Evolutionary conservation across 768 basidiomycete species (phyloP).

Genomic region (Rhodocollybia butyracea): DNA sequence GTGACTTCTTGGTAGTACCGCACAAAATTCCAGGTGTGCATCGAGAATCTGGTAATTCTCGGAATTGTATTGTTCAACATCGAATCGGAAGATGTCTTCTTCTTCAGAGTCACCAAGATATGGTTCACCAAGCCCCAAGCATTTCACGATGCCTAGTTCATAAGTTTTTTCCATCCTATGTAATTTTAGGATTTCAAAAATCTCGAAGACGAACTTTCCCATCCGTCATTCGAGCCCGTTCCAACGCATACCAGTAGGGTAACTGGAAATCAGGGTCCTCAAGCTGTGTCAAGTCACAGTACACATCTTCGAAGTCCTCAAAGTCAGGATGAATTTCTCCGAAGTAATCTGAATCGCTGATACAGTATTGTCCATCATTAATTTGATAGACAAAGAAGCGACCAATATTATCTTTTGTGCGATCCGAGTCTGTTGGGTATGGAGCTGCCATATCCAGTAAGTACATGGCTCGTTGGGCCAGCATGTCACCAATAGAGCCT

Average conservation of each 20-base stretch:
- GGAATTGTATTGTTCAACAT: neutral
- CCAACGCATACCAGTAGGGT: conserved; percentile 3
- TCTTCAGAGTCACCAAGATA: no score
- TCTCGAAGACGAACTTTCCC: neutral
- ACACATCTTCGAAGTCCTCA: neutral
- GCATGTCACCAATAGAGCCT: neutral
- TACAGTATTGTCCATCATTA: neutral
- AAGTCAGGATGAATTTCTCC: neutral
- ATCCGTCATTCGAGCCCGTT: no score
- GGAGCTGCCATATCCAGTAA: neutral
- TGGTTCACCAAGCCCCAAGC: no score
- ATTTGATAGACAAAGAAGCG: neutral
- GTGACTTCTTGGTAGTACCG: neutral
- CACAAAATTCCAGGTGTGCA: neutral
- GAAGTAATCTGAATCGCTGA: conserved; percentile 3
- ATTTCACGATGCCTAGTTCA: neutral
- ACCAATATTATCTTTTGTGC: neutral
- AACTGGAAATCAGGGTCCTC: conserved; percentile 4
- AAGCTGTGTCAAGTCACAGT: neutral
- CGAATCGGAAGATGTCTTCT: no score
- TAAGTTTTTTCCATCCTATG: conserved; percentile 2
- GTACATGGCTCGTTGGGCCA: conserved; percentile 3
- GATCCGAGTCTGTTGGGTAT: neutral
- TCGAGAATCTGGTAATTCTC: neutral
- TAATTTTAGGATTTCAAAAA: neutral